A percentile compares a stretch with the other conserved stretches of the same genome.
phyloP scores from a whole-genome alignment of 176 grass and related monocot species.

The Lolium perenne region DNA sequence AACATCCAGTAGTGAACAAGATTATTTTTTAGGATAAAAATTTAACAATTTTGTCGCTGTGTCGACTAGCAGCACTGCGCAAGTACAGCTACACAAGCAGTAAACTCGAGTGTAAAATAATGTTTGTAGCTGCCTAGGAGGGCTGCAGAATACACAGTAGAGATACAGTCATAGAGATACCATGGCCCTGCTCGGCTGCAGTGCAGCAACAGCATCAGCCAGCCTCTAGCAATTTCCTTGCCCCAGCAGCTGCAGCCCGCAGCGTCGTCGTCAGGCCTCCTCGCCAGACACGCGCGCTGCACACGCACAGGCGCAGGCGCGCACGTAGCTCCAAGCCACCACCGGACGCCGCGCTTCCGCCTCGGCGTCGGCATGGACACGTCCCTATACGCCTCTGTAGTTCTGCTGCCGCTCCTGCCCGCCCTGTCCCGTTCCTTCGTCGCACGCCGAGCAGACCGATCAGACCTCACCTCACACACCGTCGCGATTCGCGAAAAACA shows the following conservation, averaged over 20 bases:
- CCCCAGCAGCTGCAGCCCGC: background rate
- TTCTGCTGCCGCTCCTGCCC: conserved; percentile 36
- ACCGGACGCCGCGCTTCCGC: background rate
- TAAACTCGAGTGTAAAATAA: background rate
- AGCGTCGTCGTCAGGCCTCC: conserved; percentile 2
- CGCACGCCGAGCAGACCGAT: conserved; percentile 21
- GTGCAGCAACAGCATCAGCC: conserved; percentile 9
- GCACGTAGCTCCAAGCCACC: conserved; percentile 36
- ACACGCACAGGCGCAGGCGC: background rate
- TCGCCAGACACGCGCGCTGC: background rate
- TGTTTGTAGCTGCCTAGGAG: background rate
- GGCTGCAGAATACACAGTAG: background rate
- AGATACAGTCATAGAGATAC: background rate
- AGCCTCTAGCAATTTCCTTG: conserved; percentile 30
- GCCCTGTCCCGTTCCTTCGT: conserved; percentile 17
- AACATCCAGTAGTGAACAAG: too few relatives aligned
- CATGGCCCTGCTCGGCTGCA: conserved; percentile 1
- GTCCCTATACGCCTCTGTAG: conserved; percentile 29
- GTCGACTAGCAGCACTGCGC: too few relatives aligned
- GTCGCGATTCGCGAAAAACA: background rate
- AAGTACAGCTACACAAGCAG: background rate
- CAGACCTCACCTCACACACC: background rate
- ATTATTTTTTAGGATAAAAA: too few relatives aligned
- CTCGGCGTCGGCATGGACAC: background rate
- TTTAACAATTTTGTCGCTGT: too few relatives aligned